Conservation (phyloP, 2,329 filamentous ascomycete species). For the Leptographium radiaticola region DNA sequence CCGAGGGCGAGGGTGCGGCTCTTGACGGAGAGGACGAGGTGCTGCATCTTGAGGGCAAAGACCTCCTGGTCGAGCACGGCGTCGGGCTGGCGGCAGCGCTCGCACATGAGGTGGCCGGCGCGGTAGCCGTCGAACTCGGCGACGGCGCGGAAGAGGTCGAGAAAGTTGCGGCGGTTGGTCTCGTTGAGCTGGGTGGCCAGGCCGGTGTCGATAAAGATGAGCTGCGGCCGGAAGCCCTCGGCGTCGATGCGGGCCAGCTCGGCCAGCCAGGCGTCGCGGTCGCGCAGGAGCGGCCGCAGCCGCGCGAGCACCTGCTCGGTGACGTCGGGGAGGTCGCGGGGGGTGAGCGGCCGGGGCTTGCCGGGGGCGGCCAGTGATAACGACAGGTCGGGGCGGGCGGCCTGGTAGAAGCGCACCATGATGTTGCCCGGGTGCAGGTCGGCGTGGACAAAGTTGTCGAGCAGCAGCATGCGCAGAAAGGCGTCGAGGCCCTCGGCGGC, state of each 20-base stretch:
- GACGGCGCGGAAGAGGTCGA: slow-evolving; percentile 89
- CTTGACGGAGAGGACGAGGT: slow-evolving; percentile 85
- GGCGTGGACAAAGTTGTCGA: slow-evolving; percentile 96
- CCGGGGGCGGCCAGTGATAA: not conserved
- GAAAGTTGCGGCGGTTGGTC: slow-evolving; percentile 76
- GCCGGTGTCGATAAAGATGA: slow-evolving; percentile 96
- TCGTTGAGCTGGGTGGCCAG: slow-evolving; percentile 88
- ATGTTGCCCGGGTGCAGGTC: slow-evolving; percentile 97
- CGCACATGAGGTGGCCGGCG: slow-evolving; percentile 89
- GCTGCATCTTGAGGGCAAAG: slow-evolving; percentile 93
- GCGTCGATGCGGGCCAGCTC: slow-evolving; percentile 65
- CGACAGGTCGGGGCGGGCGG: slow-evolving; percentile 53
- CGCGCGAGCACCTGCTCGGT: slow-evolving; percentile 78
- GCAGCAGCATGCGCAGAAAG: slow-evolving; percentile 88
- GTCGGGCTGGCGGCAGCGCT: slow-evolving; percentile 83
- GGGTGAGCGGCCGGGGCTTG: not conserved
- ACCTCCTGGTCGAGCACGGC: slow-evolving; percentile 80
- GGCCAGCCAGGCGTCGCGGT: slow-evolving; percentile 56
- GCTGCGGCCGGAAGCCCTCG: slow-evolving; percentile 83
- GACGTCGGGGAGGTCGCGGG: slow-evolving; percentile 41
- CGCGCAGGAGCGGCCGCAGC: slow-evolving; percentile 56
- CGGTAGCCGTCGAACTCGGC: slow-evolving; percentile 96
- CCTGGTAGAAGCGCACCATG: slow-evolving; percentile 96
- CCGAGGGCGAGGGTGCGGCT: slow-evolving; percentile 80
- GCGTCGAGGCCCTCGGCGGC: slow-evolving; percentile 90